A percentile compares a stretch with the other conserved stretches of the same genome.
Conservation (phyloP, 176 grass and related monocot species). For the Musa schizocarpa region DNA sequence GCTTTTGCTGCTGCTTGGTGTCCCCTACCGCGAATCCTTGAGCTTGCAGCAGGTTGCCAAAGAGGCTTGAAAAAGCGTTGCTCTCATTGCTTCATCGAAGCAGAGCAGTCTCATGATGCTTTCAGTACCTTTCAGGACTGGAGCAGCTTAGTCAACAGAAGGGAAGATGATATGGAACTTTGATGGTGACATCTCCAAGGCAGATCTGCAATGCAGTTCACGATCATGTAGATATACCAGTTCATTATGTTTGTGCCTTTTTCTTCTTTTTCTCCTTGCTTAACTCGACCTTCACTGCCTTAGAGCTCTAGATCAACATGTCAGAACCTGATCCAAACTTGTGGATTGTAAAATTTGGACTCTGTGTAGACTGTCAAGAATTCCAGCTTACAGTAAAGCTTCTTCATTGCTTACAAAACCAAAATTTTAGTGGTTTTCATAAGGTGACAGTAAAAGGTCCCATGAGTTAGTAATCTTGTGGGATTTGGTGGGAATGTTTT, state of each 20-base stretch:
- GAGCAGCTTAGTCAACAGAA: background rate
- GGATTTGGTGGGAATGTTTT: background rate
- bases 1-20: background rate
- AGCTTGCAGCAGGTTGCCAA: background rate
- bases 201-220: background rate
- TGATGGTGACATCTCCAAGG: background rate
- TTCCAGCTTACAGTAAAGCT: background rate
- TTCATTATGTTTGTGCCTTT: background rate
- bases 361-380: background rate
- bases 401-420: background rate
- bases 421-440: background rate
- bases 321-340: background rate
- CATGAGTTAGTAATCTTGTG: background rate
- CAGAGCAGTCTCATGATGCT: background rate
- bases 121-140: background rate
- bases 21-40: background rate
- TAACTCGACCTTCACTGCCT: background rate
- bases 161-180: background rate
- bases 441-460: too few relatives aligned
- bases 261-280: background rate
- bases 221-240: background rate
- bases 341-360: background rate
- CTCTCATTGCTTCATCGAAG: background rate
- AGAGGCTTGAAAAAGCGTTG: background rate
- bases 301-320: background rate